Base-by-base conservation (phyloP, 148 eudicot species). In the Oxyria digyna region DNA sequence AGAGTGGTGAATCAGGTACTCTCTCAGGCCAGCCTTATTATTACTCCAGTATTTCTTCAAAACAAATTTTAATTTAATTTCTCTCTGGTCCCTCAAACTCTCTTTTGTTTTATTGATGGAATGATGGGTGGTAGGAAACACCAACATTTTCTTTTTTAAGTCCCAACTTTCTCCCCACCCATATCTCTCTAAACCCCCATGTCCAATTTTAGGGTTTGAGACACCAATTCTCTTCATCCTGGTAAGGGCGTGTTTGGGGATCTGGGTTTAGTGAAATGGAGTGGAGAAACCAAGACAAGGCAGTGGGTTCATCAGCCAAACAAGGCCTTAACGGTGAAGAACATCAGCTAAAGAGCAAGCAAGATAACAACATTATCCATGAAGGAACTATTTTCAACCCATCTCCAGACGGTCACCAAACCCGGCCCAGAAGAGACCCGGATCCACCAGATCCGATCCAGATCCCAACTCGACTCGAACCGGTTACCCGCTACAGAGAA, bases 51-150 rank as follows among this genome's bases (percentile, higher is more conserved):
- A 20, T 52, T 42, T 40, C 52, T 38, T 1, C 9, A 46, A 21
- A 50, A 59, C 38, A 29, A 27, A 13, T 59, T 55, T 29, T 1
- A 29, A 29, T 29, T 55, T 29, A 50, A 20, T 55, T 59, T 14
- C 20, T 18, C 29, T 59, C 29, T 29, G 38, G 38, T 54, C 62
- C 62, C 62, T 46, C 52, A 46, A 45, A 40, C 64, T 8, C 68
- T 41, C 33, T 26, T 24, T 69, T 64, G 70, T 20, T 54, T 64
- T 72, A 69, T 75, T 69, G 78, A 75, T 76, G 82, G 79, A 46
- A 73, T 69, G 78, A 75, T 76, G 84, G 79, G 71, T 68, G 72
- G 50, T 71, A 42, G 85, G 85, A 72, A 77, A 81, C 85, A 81
- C 74, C 74, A 27, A 18, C 32, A 26, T 13, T 33, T 29, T 32